Base-by-base conservation (phyloP, 2,329 filamentous ascomycete genomes). In the Paecilomyces sp. region DNA sequence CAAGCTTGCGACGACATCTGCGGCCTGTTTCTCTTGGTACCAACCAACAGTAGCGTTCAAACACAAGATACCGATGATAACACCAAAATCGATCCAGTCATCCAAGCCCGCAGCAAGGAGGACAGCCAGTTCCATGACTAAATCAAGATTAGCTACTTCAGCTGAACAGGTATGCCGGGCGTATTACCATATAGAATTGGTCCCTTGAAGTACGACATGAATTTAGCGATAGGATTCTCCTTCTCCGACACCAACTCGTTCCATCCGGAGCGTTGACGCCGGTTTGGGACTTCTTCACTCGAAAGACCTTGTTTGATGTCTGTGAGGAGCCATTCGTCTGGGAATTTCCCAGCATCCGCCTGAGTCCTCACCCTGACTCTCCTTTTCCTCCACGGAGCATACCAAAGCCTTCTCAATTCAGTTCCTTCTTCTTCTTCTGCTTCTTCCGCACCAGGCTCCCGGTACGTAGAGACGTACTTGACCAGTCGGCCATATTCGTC, bases 1-100 rank as follows among this genome's bases (percentile, higher is more conserved):
- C 59, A 91, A 80, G 66, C 82, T 86, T 28, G 88, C 88, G 67
- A 90, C 88, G 64, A 90, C 87, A 76, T 91, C 88, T 61, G 88
- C 88, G 65, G 88, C 88, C 75, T 90, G 88, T 77, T 91, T 91
- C 76, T 91, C 88, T 73, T 91, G 88, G 73, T 91, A 91, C 85
- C 88, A 91, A 77, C 88, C 88, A 70, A 91, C 88, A 64, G 86
- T 77, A 61, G 88, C 88, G 76, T 91, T 91, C 63, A 91, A 83
- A 70, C 87, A 74, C 58, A 91, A 77, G 71, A 91, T 91, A 77
- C 84, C 88, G 67, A 88, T 85, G 72, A 91, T 91, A 71, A 91
- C 87, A 81, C 87, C 88, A 66, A 90, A 85, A 75, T 91, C 88
- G 64, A 90, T 81, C 88, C 88, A 91, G 74, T 90, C 87, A 65